A percentile compares a stretch with the other conserved stretches of the same genome.
Evolutionary conservation across 2,329 filamentous ascomycete genomes (phyloP).

Genomic region (Davidsoniella neocaledoniae): DNA sequence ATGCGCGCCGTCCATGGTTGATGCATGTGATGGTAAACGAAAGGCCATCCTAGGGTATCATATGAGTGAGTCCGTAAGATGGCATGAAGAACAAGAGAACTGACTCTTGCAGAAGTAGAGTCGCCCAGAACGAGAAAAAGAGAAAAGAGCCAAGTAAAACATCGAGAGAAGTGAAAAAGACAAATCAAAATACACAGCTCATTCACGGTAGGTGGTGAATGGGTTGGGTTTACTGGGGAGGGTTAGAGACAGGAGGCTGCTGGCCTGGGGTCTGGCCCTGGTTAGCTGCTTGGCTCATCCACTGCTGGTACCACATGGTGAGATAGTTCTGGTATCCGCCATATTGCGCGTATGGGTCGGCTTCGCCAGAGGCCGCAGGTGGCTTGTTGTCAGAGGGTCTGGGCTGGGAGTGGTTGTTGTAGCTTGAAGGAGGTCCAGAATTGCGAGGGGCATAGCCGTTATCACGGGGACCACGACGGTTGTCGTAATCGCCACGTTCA

Average conservation of each 20-base stretch:
- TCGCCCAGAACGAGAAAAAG: neutral
- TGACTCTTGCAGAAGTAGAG: neutral
- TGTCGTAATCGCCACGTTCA: conserved; percentile 5
- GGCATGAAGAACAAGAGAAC: neutral
- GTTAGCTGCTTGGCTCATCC: conserved; percentile 28
- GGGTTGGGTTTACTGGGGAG: conserved; percentile 9
- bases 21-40: neutral
- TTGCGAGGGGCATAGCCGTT: conserved; percentile 9
- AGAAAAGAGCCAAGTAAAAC: conserved; percentile 5
- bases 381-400: conserved; percentile 23
- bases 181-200: conserved; percentile 1
- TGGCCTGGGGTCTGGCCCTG: conserved; percentile 20
- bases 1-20: conserved; percentile 5
- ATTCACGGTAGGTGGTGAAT: neutral
- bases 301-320: conserved; percentile 63
- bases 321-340: conserved; percentile 71
- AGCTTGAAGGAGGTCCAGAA: neutral
- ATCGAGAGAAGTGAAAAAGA: conserved; percentile 1
- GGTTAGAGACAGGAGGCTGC: conserved; percentile 11
- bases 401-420: conserved; percentile 20
- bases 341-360: conserved; percentile 63
- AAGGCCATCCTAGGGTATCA: neutral
- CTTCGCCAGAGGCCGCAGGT: conserved; percentile 23
- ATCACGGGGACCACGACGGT: conserved; percentile 8
- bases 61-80: neutral